Conservation (phyloP, 148 eudicot species). For the Beta vulgaris region DNA sequence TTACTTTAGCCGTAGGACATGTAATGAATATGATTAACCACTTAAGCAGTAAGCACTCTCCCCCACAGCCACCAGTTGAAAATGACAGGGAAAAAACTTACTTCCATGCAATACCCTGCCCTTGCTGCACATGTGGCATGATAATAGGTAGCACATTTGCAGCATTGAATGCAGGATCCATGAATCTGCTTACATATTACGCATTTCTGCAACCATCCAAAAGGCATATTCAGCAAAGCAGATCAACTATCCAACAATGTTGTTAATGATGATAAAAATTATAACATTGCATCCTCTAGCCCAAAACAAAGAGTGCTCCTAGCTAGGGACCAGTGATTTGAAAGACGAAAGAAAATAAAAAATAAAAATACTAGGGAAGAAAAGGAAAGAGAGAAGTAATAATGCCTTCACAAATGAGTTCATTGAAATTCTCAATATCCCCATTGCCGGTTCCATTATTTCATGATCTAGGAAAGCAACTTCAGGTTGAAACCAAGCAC, state of each 20-base stretch:
- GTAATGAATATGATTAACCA: not conserved
- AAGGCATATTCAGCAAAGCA: slow-evolving; percentile 19
- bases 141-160: slow-evolving; percentile 81
- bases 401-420: slow-evolving; percentile 66
- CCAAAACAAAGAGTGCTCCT: not conserved
- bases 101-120: slow-evolving; percentile 94
- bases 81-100: slow-evolving; percentile 35
- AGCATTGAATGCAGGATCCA: slow-evolving; percentile 95
- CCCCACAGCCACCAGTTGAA: not conserved
- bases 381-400: not conserved
- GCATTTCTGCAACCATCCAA: slow-evolving; percentile 53
- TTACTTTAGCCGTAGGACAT: not conserved
- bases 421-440: slow-evolving; percentile 64
- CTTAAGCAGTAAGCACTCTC: not conserved
- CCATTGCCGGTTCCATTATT: slow-evolving; percentile 94
- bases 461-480: slow-evolving; percentile 64
- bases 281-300: not conserved
- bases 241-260: not conserved
- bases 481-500: slow-evolving; percentile 98
- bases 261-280: not conserved
- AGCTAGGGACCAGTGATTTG: too few species aligned
- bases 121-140: slow-evolving; percentile 90
- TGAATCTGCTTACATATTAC: slow-evolving; percentile 80
- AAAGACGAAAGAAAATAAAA: not conserved
- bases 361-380: not conserved